Conservation (phyloP, 805 yeast species). For the Schizosaccharomyces japonicus region DNA sequence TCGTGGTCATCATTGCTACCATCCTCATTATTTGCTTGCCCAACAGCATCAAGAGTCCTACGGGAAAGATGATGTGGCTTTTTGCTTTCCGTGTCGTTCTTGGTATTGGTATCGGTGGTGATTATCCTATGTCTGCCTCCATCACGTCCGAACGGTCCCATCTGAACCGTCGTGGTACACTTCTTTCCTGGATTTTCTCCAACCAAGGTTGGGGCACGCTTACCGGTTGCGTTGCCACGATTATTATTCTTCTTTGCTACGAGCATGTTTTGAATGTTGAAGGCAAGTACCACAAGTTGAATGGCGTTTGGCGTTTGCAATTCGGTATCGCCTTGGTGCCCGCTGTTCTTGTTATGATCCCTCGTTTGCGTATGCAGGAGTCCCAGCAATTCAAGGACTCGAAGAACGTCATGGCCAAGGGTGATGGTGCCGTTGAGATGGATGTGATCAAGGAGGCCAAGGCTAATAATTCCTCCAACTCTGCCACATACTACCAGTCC, state of each 20-base stretch:
- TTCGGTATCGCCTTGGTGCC: conserved; percentile 82
- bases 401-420: conserved; percentile 28
- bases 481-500: not conserved
- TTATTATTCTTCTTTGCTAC: conserved; percentile 55
- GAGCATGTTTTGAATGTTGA: conserved; percentile 35
- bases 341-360: conserved; percentile 58
- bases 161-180: conserved; percentile 83
- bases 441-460: conserved; percentile 14
- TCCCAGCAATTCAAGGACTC: conserved; percentile 33
- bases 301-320: conserved; percentile 70
- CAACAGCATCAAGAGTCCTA: conserved; percentile 19
- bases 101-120: conserved; percentile 97
- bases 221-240: conserved; percentile 63
- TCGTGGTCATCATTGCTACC: conserved; percentile 61
- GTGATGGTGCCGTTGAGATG: conserved; percentile 26
- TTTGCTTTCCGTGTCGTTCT: conserved; percentile 43
- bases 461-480: conserved; percentile 3
- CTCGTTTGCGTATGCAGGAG: conserved; percentile 82
- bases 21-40: conserved; percentile 15
- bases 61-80: conserved; percentile 41
- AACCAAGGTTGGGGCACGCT: conserved; percentile 95
- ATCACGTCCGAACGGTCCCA: conserved; percentile 47
- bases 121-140: conserved; percentile 80
- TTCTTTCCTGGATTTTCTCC: conserved; percentile 87
- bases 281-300: conserved; percentile 35